Evolutionary conservation across 768 basidiomycete species (phyloP).

Genomic region (Fistulinella prunicolor): DNA sequence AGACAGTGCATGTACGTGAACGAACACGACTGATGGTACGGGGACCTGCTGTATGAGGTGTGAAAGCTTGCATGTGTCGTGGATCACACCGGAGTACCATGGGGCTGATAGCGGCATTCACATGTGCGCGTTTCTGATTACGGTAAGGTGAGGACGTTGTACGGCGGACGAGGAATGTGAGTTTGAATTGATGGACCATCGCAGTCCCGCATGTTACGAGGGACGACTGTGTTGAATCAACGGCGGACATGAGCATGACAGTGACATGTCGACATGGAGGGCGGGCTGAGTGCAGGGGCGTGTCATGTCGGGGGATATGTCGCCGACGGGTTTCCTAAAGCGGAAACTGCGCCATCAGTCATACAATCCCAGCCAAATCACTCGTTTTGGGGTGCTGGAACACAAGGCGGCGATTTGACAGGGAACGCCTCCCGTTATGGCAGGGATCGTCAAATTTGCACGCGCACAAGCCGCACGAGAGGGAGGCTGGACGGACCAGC

Average conservation of each 20-base stretch:
- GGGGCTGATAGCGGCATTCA: slow-evolving; percentile 33
- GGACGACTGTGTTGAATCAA: slow-evolving; percentile 4
- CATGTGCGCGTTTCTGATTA: slow-evolving; percentile 35
- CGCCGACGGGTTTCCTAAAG: slow-evolving; percentile 27
- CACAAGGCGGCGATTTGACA: slow-evolving; percentile 21
- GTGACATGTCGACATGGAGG: slow-evolving; percentile 26
- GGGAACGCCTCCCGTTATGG: slow-evolving; percentile 17
- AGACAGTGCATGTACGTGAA: slow-evolving; percentile 34
- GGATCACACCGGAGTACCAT: slow-evolving; percentile 27
- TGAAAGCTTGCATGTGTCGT: slow-evolving; percentile 32
- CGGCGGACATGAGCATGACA: slow-evolving; percentile 27
- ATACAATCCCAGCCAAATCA: slow-evolving; percentile 18
- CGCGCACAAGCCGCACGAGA: not conserved
- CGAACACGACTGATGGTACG: slow-evolving; percentile 31
- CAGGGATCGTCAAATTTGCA: slow-evolving; percentile 27
- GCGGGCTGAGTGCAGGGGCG: slow-evolving; percentile 15
- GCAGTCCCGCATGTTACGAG: slow-evolving; percentile 19
- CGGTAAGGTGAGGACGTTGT: slow-evolving; percentile 29
- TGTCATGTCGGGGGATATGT: slow-evolving; percentile 24
- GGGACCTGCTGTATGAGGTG: slow-evolving; percentile 37
- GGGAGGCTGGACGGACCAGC: not conserved
- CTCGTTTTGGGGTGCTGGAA: slow-evolving; percentile 27
- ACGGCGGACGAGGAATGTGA: slow-evolving; percentile 21
- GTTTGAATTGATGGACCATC: slow-evolving; percentile 17
- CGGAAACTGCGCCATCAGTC: slow-evolving; percentile 27